phyloP scores from a whole-genome alignment of 2,329 filamentous ascomycete genomes.

The Stachybotrys chlorohalonatus region DNA sequence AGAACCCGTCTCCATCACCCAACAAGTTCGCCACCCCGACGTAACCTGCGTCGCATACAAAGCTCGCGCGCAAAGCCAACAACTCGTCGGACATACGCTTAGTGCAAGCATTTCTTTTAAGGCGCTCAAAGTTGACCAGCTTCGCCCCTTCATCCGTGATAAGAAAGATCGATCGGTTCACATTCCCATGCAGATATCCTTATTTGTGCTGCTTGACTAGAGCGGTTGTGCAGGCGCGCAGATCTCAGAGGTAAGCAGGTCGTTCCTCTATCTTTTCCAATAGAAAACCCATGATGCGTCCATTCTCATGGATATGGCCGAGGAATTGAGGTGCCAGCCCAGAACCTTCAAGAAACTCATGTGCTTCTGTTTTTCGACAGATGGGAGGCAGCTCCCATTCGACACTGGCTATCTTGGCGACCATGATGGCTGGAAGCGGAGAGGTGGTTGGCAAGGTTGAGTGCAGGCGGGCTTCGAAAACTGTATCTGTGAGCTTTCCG shows the following conservation, averaged over 20 bases:
- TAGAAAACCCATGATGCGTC: slow-evolving; percentile 24
- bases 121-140: slow-evolving; percentile 22
- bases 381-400: slow-evolving; percentile 21
- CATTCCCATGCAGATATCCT: slow-evolving; percentile 24
- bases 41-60: slow-evolving; percentile 19
- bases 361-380: slow-evolving; percentile 18
- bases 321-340: slow-evolving; percentile 22
- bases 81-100: slow-evolving; percentile 17
- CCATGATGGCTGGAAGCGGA: background rate
- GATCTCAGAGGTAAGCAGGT: slow-evolving; percentile 15
- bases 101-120: slow-evolving; percentile 10
- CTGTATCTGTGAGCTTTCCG: slow-evolving; percentile 14
- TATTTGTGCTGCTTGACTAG: slow-evolving; percentile 16
- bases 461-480: slow-evolving; percentile 15
- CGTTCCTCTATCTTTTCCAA: slow-evolving; percentile 22
- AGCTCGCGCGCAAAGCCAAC: slow-evolving; percentile 15
- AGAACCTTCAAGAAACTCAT: slow-evolving; percentile 12
- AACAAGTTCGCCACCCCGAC: slow-evolving; percentile 3
- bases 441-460: slow-evolving; percentile 8
- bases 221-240: slow-evolving; percentile 16
- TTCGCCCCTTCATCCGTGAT: slow-evolving; percentile 15
- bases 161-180: slow-evolving; percentile 29
- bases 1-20: no score
- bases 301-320: slow-evolving; percentile 22
- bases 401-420: slow-evolving; percentile 22